Evolutionary conservation across 2,329 filamentous ascomycete species (phyloP).

Genomic region (Lecanicillium sp.): DNA sequence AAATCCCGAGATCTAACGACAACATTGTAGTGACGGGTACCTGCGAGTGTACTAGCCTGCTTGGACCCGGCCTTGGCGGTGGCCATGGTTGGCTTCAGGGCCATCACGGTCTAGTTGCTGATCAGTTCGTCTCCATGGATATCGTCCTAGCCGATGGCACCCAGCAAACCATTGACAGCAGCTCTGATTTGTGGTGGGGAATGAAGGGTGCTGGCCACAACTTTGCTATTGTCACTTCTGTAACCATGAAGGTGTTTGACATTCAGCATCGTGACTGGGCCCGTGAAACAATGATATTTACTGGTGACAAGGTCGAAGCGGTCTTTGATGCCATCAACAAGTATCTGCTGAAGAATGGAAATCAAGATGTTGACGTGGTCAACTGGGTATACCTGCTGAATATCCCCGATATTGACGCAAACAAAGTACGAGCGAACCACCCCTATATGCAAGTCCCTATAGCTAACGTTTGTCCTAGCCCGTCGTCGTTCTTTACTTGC

Average conservation of each 20-base stretch:
- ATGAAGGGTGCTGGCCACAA: constrained; percentile 51
- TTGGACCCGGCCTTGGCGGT: constrained; percentile 46
- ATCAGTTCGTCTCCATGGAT: constrained; percentile 43
- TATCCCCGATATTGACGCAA: constrained; percentile 29
- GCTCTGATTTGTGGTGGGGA: constrained; percentile 49
- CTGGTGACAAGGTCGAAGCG: constrained; percentile 38
- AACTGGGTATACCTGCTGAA: constrained; percentile 43
- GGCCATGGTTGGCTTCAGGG: constrained; percentile 49
- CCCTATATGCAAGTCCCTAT: neutral
- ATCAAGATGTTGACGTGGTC: constrained; percentile 33
- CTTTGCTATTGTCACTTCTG: constrained; percentile 48
- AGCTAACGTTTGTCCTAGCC: constrained; percentile 17
- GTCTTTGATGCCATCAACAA: constrained; percentile 39
- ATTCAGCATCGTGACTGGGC: constrained; percentile 30
- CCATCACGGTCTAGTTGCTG: constrained; percentile 41
- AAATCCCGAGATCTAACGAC: constrained; percentile 8
- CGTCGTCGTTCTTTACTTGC: constrained; percentile 31
- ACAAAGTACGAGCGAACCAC: constrained; percentile 26
- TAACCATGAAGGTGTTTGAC: constrained; percentile 40
- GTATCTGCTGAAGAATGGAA: constrained; percentile 31
- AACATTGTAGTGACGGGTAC: constrained; percentile 33
- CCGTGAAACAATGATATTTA: constrained; percentile 35
- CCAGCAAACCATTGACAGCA: constrained; percentile 26
- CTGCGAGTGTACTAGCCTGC: constrained; percentile 42
- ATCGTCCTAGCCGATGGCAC: constrained; percentile 43